Conservation (phyloP, 2,329 filamentous ascomycete genomes). For the Plenodomus lindquistii region DNA sequence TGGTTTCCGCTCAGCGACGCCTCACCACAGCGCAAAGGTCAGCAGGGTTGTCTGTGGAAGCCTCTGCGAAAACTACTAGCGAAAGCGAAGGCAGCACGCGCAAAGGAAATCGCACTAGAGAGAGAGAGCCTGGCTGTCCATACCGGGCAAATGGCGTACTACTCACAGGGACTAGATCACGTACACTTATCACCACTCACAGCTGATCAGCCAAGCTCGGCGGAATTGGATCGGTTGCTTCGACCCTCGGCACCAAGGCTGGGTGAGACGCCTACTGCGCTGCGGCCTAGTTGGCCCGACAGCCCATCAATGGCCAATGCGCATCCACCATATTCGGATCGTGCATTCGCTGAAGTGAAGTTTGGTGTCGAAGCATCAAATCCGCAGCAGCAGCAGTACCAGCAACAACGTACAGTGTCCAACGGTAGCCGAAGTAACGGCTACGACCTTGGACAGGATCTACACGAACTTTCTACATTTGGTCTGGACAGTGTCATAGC, state of each 20-base stretch:
- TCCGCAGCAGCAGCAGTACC: background rate
- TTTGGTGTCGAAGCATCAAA: background rate
- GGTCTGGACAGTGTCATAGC: constrained; percentile 33
- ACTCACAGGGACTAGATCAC: constrained; percentile 16
- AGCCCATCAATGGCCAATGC: constrained; percentile 9
- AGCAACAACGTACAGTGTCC: background rate
- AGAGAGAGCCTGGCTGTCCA: constrained; percentile 34
- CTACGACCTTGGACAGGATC: constrained; percentile 14
- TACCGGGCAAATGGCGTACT: constrained; percentile 20
- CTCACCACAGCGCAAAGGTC: constrained; percentile 28
- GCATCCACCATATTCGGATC: background rate
- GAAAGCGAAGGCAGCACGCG: constrained; percentile 59
- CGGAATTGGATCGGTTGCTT: constrained; percentile 34
- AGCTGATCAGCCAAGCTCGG: constrained; percentile 24
- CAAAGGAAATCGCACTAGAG: constrained; percentile 53
- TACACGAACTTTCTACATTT: constrained; percentile 24
- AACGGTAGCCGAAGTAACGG: background rate
- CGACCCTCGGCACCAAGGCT: constrained; percentile 30
- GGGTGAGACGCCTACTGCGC: constrained; percentile 26
- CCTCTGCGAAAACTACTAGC: constrained; percentile 64
- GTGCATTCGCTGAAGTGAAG: background rate
- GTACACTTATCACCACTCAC: constrained; percentile 6
- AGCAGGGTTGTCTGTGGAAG: constrained; percentile 63
- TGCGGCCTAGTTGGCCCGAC: constrained; percentile 25
- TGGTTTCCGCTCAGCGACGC: constrained; percentile 42